A percentile compares a stretch with the other conserved stretches of the same genome.
These are phyloP conservation scores for Cryptococcus depauperatus DNA, from an alignment of 1,284 basidiomycete genomes.

Conservation along the genomic window DNA sequence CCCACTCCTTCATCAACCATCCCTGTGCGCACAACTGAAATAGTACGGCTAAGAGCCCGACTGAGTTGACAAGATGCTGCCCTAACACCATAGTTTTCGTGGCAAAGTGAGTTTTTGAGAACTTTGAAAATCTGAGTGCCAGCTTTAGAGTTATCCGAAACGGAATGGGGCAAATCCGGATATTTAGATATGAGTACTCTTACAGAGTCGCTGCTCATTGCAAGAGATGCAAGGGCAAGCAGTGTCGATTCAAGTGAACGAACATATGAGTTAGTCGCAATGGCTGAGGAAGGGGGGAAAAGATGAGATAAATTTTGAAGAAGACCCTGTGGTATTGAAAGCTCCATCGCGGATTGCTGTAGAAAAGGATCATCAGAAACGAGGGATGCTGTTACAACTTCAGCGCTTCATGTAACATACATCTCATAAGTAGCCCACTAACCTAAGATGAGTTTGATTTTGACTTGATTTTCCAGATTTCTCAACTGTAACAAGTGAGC, in stretches of 20 bases:
- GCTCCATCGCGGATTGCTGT: conserved; percentile 46
- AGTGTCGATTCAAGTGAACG: conserved; percentile 44
- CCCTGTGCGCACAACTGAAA: conserved; percentile 69
- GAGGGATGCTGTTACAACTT: conserved; percentile 57
- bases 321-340: not conserved
- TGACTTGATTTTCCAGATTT: conserved; percentile 31
- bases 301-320: not conserved
- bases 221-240: conserved; percentile 60
- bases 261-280: not conserved
- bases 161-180: not conserved
- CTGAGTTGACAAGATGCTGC: conserved; percentile 78
- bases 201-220: conserved; percentile 61
- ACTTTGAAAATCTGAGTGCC: not conserved
- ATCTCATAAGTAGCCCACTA: conserved; percentile 18
- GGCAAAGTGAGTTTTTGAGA: conserved; percentile 53
- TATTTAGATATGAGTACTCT: conserved; percentile 42
- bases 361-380: conserved; percentile 61
- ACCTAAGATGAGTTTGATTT: conserved; percentile 64
- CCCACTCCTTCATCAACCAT: conserved; percentile 74
- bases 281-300: not conserved
- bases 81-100: conserved; percentile 63
- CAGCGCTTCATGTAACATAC: too few relatives aligned
- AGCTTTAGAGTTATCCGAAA: not conserved
- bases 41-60: conserved; percentile 66
- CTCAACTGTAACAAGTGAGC: conserved; percentile 29